These are phyloP conservation scores for Sphagnum tenellum DNA, from an alignment of 225 moss, liverwort and hornwort species.

Conservation along the genomic window DNA sequence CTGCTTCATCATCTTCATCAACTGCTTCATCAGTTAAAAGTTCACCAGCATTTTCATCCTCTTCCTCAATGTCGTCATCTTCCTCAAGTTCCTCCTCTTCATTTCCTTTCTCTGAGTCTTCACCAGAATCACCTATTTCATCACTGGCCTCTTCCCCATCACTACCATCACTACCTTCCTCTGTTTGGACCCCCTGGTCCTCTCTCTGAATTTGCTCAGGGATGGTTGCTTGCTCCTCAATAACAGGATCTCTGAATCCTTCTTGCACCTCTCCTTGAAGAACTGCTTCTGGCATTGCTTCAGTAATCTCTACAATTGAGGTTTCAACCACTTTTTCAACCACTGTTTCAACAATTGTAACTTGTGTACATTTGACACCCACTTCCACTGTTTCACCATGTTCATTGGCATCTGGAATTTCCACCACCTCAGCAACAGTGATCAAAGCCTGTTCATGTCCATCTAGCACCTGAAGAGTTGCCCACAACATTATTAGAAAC, in stretches of 20 bases:
- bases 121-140: too few species aligned
- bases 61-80: constrained; percentile 25
- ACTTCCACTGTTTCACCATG: constrained; percentile 8
- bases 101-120: constrained; percentile 27
- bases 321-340: constrained; percentile 16
- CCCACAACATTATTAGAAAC: too few species aligned
- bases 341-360: constrained; percentile 3
- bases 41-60: constrained; percentile 18
- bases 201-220: constrained; percentile 14
- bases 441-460: constrained; percentile 8
- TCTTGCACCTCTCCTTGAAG: constrained; percentile 18
- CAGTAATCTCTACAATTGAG: constrained; percentile 19
- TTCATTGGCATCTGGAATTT: constrained; percentile 14
- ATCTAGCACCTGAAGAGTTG: constrained; percentile 17
- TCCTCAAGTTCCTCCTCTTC: constrained; percentile 17
- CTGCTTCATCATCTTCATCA: constrained; percentile 22
- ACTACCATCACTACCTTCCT: constrained; percentile 27
- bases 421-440: constrained; percentile 9
- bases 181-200: constrained; percentile 13
- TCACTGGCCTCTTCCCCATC: constrained; percentile 3
- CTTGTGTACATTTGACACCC: constrained; percentile 2
- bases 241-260: neutral
- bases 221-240: constrained; percentile 6
- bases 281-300: constrained; percentile 16
- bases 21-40: constrained; percentile 2